Conservation (phyloP, 768 basidiomycete genomes). For the Pleurotus platypus region DNA sequence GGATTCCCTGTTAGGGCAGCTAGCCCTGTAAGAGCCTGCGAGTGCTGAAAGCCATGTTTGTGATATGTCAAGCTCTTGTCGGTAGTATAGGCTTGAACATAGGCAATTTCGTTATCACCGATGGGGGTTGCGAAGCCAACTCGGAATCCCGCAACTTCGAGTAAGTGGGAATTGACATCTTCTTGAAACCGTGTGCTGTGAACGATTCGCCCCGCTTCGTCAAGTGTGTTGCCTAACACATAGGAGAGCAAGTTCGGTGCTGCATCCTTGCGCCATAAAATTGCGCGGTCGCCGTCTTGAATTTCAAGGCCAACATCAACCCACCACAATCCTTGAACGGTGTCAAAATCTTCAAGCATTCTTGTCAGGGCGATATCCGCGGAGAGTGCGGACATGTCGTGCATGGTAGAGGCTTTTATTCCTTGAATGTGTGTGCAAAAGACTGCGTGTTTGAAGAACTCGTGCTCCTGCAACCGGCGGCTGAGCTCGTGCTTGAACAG, state of each 20-base stretch:
- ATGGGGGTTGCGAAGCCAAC: neutral
- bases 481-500: neutral
- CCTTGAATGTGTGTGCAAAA: slow-evolving; percentile 2
- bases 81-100: neutral
- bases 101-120: neutral
- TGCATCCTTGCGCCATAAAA: neutral
- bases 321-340: neutral
- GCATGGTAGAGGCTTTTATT: neutral
- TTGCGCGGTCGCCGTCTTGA: neutral
- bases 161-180: neutral
- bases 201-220: neutral
- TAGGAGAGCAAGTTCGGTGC: neutral
- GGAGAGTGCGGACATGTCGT: neutral
- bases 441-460: neutral
- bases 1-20: neutral
- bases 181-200: neutral
- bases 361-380: neutral
- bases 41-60: neutral
- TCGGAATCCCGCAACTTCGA: neutral
- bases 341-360: neutral
- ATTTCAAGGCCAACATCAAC: slow-evolving; percentile 1
- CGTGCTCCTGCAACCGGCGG: neutral
- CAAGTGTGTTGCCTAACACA: neutral
- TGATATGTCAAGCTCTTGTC: neutral
- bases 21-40: neutral